phyloP scores from a whole-genome alignment of 306 rosid genomes.

The Ormosia semicastrata region DNA sequence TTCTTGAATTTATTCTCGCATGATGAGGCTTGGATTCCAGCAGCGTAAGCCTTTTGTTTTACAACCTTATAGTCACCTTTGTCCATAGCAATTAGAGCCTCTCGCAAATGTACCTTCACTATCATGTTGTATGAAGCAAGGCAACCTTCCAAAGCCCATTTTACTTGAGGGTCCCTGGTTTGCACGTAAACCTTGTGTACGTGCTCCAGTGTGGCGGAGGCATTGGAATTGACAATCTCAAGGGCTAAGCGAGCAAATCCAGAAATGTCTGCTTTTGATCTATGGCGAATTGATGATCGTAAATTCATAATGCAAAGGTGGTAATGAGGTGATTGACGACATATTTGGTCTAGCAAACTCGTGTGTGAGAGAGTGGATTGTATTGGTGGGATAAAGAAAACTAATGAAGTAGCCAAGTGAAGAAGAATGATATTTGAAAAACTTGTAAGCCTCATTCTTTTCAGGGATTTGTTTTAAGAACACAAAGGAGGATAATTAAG shows the following conservation, averaged over 20 bases:
- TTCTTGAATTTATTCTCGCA: conserved; percentile 14
- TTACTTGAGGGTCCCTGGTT: background rate
- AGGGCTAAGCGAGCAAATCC: conserved; percentile 32
- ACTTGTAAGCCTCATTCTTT: background rate
- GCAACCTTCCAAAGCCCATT: background rate
- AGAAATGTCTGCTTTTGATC: conserved; percentile 22
- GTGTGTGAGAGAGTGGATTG: conserved; percentile 20
- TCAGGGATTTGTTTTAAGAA: background rate
- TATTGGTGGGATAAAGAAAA: background rate
- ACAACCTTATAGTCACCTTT: conserved; percentile 3
- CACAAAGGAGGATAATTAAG: background rate
- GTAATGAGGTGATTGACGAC: conserved; percentile 30
- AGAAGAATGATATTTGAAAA: background rate
- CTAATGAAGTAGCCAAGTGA: background rate
- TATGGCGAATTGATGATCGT: conserved; percentile 29
- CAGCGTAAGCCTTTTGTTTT: background rate
- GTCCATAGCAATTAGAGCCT: conserved; percentile 8
- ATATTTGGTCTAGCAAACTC: conserved; percentile 27
- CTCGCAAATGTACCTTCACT: background rate
- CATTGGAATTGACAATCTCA: conserved; percentile 15
- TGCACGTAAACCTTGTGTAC: background rate
- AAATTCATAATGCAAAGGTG: conserved; percentile 15
- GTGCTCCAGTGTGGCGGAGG: background rate
- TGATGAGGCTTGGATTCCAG: background rate
- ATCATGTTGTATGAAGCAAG: conserved; percentile 8